Evolutionary conservation across 2,329 filamentous ascomycete genomes (phyloP), one percentile per base, ranked within the genome.

Genomic region (Aspergillus terreus): DNA sequence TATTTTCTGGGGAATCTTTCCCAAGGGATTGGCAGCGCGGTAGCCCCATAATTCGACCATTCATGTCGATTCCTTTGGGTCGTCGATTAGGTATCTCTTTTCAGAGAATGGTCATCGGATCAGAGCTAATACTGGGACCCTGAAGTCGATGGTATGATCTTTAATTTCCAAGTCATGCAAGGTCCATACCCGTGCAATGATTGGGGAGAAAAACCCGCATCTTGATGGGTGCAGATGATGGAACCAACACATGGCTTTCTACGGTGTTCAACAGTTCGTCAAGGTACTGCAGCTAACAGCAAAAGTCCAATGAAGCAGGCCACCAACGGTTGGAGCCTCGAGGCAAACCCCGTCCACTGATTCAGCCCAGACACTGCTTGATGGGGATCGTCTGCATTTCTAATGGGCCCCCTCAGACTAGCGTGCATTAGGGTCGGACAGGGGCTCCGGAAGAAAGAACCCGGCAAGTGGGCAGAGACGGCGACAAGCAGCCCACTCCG

Each of bases 1-100:
- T 17, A 14, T 19, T 44, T n/a, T 36, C 44, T 46, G 44, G 44
- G 44, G 44, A 33, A 36, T 44, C 44, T 38, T 46, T 32, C 44
- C 32, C 44, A 38, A 38, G 35, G 5, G 12, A 38, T 6, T 17
- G 14, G 15, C 35, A 17, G 35, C 14, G 15, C 14, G 35, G 14
- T 5, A 38, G 14, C 35, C 2, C 35, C 15, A 38, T 17, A 1
- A 38, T 30, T 30, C 27, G 27, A 30, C 27, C 27, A 30, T 30
- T 30, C 27, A 30, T 9, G 10, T 30, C 27, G 27, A 30, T 30
- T 9, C 27, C 7, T 30, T 30, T 30, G 7, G 27, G 7, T 30
- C 7, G 27, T 30, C 27, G 10, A 30, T 30, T 30, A 30, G 23
- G 23, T 23, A 23, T 23, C 23, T 23, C 23, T 23, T 23, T 23